Evolutionary conservation across 306 rosid genomes (phyloP).

Genomic region (Lagenaria siceraria): DNA sequence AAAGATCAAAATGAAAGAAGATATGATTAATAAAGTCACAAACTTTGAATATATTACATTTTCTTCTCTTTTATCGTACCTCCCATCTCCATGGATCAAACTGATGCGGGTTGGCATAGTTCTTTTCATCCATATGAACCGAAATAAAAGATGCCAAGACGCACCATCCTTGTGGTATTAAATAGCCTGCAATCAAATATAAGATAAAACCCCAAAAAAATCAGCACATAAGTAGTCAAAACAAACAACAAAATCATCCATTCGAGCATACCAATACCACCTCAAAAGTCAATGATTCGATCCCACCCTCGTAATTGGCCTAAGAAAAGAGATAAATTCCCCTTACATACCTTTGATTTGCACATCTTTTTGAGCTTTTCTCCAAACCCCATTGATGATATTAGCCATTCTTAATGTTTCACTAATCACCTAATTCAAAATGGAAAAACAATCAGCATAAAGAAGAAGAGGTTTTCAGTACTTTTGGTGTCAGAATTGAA

Average conservation of each 20-base stretch:
- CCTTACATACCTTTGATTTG: conserved; percentile 46
- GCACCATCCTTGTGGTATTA: conserved; percentile 61
- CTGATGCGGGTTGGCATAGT: conserved; percentile 48
- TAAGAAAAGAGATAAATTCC: too few species aligned
- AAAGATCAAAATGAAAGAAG: not conserved
- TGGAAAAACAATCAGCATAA: not conserved
- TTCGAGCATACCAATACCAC: too few species aligned
- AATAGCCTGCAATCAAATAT: conserved; percentile 33
- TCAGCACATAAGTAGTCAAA: not conserved
- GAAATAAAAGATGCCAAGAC: conserved; percentile 72
- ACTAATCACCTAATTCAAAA: conserved; percentile 49
- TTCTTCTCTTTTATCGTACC: conserved; percentile 26
- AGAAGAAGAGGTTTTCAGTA: not conserved
- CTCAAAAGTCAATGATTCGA: too few species aligned
- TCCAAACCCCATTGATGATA: conserved; percentile 87
- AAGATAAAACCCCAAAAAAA: not conserved
- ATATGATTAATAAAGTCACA: not conserved
- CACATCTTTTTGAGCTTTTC: conserved; percentile 66
- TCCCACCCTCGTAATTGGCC: too few species aligned
- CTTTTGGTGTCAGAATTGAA: not conserved
- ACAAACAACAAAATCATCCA: too few species aligned
- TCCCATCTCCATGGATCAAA: conserved; percentile 95
- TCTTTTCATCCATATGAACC: conserved; percentile 58
- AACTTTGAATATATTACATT: not conserved
- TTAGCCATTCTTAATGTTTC: conserved; percentile 93